phyloP scores from a whole-genome alignment of 495 filamentous ascomycete species.

The Tuber umbilicatum region DNA sequence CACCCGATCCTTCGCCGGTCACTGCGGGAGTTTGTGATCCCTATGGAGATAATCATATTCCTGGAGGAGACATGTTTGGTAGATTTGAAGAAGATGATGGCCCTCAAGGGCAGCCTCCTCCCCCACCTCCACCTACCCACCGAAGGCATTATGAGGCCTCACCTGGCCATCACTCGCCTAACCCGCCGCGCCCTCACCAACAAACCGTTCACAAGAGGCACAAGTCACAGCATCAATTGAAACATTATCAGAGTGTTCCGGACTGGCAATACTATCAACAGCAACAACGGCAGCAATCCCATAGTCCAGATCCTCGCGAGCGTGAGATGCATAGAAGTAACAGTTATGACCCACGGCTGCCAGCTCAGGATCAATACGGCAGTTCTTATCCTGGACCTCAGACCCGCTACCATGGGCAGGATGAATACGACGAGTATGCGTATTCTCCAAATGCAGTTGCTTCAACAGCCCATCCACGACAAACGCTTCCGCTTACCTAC shows the following conservation, averaged over 20 bases:
- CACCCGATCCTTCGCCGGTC: slow-evolving; percentile 12
- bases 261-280: slow-evolving; percentile 36
- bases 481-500: slow-evolving; percentile 5
- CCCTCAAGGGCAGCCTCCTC: slow-evolving; percentile 27
- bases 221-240: slow-evolving; percentile 30
- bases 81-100: slow-evolving; percentile 28
- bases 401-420: slow-evolving; percentile 21
- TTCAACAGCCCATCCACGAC: slow-evolving; percentile 27
- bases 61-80: slow-evolving; percentile 26
- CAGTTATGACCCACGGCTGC: slow-evolving; percentile 13
- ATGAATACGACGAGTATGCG: slow-evolving; percentile 26
- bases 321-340: slow-evolving; percentile 3
- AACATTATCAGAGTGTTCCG: slow-evolving; percentile 40
- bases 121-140: slow-evolving; percentile 34
- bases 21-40: slow-evolving; percentile 35
- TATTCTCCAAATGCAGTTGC: slow-evolving; percentile 16
- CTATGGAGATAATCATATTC: slow-evolving; percentile 33
- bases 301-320: slow-evolving; percentile 16
- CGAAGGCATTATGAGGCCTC: slow-evolving; percentile 28
- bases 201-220: slow-evolving; percentile 20
- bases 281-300: slow-evolving; percentile 3
- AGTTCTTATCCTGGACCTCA: slow-evolving; percentile 32
- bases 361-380: slow-evolving; percentile 23
- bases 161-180: slow-evolving; percentile 26
- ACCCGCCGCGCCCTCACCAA: slow-evolving; percentile 23